Conservation (phyloP, 768 basidiomycete species). For the Pholiota molesta region DNA sequence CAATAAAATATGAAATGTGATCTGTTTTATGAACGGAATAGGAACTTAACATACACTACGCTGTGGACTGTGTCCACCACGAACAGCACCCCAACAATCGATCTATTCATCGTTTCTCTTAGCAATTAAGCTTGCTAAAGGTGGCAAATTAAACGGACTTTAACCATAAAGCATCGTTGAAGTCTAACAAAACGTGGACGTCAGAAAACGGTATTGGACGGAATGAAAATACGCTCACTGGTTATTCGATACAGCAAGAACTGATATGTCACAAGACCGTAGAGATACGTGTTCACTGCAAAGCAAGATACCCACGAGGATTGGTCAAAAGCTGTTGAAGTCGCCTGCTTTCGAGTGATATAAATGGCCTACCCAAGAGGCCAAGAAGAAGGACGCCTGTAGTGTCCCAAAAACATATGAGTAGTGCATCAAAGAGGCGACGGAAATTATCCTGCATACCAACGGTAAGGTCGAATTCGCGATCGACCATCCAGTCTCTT, state of each 20-base stretch:
- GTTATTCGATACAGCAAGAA: conserved; percentile 40
- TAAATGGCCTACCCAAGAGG: conserved; percentile 28
- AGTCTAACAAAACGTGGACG: conserved; percentile 23
- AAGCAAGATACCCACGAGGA: background rate
- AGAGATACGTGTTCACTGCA: conserved; percentile 37
- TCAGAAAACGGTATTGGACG: background rate
- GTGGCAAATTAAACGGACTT: conserved; percentile 25
- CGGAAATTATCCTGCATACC: conserved; percentile 19
- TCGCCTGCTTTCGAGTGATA: background rate
- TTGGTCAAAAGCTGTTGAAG: background rate
- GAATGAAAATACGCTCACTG: conserved; percentile 24
- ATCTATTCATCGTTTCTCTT: conserved; percentile 20
- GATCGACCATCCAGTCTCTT: conserved; percentile 25
- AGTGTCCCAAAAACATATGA: background rate
- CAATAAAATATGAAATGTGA: background rate
- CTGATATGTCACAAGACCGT: conserved; percentile 45
- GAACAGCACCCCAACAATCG: conserved; percentile 37
- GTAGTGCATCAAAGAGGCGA: too few species aligned
- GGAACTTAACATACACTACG: conserved; percentile 30
- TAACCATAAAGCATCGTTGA: conserved; percentile 40
- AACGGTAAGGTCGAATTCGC: conserved; percentile 32
- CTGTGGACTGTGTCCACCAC: conserved; percentile 40
- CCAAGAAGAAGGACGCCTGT: conserved; percentile 35
- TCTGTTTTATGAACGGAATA: background rate
- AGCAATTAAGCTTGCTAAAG: background rate